Evolutionary conservation across 805 yeast genomes (phyloP), one percentile per base, ranked within the genome.

Genomic region (Wickerhamomyces mucosus): DNA sequence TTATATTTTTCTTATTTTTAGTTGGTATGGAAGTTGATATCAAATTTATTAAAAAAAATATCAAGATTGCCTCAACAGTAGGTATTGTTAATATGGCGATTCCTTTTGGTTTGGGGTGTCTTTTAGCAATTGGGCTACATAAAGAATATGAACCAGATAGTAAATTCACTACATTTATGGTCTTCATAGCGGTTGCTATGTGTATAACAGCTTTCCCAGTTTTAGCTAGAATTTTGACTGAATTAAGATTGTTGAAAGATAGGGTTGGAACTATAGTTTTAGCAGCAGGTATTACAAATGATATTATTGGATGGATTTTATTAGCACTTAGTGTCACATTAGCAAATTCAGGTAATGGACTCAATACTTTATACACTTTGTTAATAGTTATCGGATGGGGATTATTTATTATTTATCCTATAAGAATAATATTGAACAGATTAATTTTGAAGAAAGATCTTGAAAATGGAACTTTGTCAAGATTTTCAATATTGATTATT

Each of bases 191-290:
- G 3, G 85, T 79, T 10, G 89, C 94, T 3, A 67, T 81, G 65
- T 74, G 89, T 40, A 79, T 82, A 41, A 82, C 94, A 4, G 94
- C 94, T 1, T 77, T 82, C 53, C 94, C 94, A 0, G 94, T 82
- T 3, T 56, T 82, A 39, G 89, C 83, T 2, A 72, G 94, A 49
- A 82, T 82, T 18, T 57, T 82, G 40, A 75, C 85, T 5, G 89
- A 81, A 48, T 61, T 82, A 39, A 67, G 81, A 41, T 61, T 82
- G 38, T 67, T 78, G 27, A 75, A 74, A 31, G 86, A 78, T 46
- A 63, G 83, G 41, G 88, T 81, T 15, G 86, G 85, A 27, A 63
- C 67, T 9, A 63, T 72, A 21, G 92, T 80, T n/a, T 57, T 82
- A 21, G 82, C 89, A 4, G 92, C 94, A 4, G 94, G 94, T 31